Base-by-base conservation (phyloP, 1,139 yeast species). In the Taiozyma sp. region DNA sequence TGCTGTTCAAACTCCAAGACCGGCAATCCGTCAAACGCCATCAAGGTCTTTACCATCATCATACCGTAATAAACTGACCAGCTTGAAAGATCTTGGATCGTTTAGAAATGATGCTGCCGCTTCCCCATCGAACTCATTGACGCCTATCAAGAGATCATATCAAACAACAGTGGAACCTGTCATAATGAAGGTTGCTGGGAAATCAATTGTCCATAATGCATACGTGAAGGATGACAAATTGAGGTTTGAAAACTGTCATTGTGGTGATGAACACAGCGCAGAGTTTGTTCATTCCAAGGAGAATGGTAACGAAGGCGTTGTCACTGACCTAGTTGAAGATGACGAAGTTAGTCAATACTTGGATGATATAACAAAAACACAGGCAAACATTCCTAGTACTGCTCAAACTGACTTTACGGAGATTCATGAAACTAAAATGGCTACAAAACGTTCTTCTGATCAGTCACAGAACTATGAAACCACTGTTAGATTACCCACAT, bases 391-490 rank as follows among this genome's bases (percentile, higher is more conserved):
- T 11, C 41, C 41, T 4, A 37, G 41, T 14, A 37, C 41, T 10
- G 41, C 19, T 7, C 41, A 37, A 37, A 37, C 41, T 13, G 41
- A 37, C 7, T 19, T 37, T 10, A 37, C 11, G 24, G 41, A 37
- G 16, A 45, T 40, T 34, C 19, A 22, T 13, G 30, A 40, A 22
- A 8, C 29, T 4, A 40, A 40, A 40, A 14, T n/a, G 6, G 30
- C 29, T 3, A 7, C 5, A 40, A 40, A 22, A n/a, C 28, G 30
- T 6, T 24, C 43, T 40, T 24, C 43, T 40, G 43, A 40, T 14
- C 28, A 22, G 19, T 40, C 43, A 22, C 19, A 42, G 8, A 50
- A 48, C 26, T 50, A 42, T 47, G 52, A 51, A 39, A 51, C 54
- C 2, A 29, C 45, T 5, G 28, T 40, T 2, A 2, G n/a, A 1